A percentile compares a stretch with the other conserved stretches of the same genome.
Evolutionary conservation across 2,329 filamentous ascomycete genomes (phyloP).

Genomic region (Cryphonectria japonica): DNA sequence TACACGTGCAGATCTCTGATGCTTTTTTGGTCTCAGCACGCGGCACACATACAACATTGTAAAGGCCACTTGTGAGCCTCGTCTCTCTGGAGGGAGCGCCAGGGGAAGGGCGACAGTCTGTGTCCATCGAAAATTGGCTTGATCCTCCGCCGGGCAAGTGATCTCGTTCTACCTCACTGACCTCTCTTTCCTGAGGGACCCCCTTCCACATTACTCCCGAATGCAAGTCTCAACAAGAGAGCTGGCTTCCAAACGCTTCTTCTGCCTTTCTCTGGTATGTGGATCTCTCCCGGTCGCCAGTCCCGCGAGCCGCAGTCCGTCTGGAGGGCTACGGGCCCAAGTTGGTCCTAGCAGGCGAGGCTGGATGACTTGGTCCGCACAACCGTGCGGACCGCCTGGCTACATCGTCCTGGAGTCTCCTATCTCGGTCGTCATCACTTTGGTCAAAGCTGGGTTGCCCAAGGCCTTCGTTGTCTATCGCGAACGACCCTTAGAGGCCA

Average conservation of each 20-base stretch:
- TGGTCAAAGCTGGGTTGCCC: conserved; percentile 5
- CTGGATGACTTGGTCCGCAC: neutral
- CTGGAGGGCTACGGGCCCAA: neutral
- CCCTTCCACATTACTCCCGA: neutral
- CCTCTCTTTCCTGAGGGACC: neutral
- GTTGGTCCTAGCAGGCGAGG: neutral
- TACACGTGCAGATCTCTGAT: neutral
- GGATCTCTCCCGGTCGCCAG: neutral
- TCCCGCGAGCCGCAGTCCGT: neutral
- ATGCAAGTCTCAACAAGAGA: neutral
- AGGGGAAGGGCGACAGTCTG: neutral
- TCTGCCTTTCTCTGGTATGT: neutral
- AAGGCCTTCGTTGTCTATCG: neutral
- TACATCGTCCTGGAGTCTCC: neutral
- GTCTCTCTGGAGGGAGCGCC: neutral
- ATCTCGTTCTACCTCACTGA: neutral
- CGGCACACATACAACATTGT: neutral
- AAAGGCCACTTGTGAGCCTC: neutral
- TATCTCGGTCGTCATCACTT: conserved; percentile 7
- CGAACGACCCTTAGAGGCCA: neutral
- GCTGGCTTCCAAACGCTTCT: neutral
- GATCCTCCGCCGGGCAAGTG: neutral
- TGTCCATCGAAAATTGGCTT: neutral
- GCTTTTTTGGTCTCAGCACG: neutral
- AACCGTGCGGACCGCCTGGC: conserved; percentile 3